A percentile compares a stretch with the other conserved stretches of the same genome.
Evolutionary conservation across 148 eudicot species (phyloP).

Genomic region (Amaranthus cruentus): DNA sequence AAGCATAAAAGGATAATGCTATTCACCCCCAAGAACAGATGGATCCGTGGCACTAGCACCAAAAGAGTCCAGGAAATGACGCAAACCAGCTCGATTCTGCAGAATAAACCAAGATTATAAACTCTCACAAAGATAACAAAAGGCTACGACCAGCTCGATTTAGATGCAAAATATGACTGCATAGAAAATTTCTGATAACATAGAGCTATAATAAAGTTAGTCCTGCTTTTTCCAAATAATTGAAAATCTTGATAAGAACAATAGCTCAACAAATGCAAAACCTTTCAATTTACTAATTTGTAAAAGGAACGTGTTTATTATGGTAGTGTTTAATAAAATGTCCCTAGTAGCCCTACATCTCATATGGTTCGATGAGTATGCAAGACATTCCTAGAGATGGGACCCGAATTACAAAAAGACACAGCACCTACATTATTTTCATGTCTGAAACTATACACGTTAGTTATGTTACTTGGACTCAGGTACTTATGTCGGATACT

Average conservation of each 20-base stretch:
- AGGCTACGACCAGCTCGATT: background rate
- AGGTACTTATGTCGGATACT: too few relatives aligned
- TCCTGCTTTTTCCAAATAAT: background rate
- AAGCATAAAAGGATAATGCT: constrained; percentile 12
- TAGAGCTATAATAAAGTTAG: background rate
- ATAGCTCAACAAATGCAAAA: too few relatives aligned
- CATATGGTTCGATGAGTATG: too few relatives aligned
- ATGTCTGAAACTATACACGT: too few relatives aligned
- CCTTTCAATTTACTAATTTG: too few relatives aligned
- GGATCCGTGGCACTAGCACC: constrained; percentile 81
- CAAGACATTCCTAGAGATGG: too few relatives aligned
- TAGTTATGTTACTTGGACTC: too few relatives aligned
- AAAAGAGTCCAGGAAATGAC: constrained; percentile 94
- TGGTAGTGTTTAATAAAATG: too few relatives aligned
- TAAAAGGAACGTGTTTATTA: background rate
- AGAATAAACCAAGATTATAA: constrained; percentile 21
- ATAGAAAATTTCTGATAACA: background rate
- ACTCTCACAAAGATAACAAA: background rate
- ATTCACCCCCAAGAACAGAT: constrained; percentile 34
- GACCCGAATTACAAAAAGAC: too few relatives aligned
- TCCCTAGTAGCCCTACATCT: too few relatives aligned
- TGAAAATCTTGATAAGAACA: background rate
- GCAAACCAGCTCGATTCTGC: constrained; percentile 98
- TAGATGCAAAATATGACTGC: background rate
- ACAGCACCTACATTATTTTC: too few relatives aligned